Percentiles rank a stretch among this genome's conserved stretches.
Evolutionary conservation across 768 basidiomycete genomes (phyloP).

Genomic region (Macrocybe gigantea): DNA sequence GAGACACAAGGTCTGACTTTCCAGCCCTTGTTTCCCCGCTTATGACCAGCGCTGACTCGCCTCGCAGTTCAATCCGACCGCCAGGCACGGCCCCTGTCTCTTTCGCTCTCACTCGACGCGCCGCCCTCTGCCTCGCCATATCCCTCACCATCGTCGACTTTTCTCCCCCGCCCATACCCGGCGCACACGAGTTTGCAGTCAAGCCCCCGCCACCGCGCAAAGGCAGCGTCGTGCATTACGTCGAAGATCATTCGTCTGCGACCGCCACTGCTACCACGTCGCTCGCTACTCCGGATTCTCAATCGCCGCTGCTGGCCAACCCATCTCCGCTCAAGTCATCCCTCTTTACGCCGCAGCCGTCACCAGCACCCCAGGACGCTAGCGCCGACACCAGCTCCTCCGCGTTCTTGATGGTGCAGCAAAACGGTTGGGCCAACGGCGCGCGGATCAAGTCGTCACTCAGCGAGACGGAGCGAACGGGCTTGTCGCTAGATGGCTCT

Average conservation of each 20-base stretch:
- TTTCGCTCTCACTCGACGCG: slow-evolving; percentile 34
- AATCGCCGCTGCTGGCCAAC: slow-evolving; percentile 21
- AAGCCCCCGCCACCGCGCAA: slow-evolving; percentile 27
- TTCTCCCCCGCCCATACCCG: slow-evolving; percentile 65
- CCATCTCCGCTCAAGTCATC: slow-evolving; percentile 10
- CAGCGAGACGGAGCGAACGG: no score
- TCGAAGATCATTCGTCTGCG: slow-evolving; percentile 15
- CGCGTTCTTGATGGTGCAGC: no score
- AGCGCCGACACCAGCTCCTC: no score
- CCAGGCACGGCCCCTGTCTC: slow-evolving; percentile 8
- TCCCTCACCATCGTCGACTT: slow-evolving; percentile 63
- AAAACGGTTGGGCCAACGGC: no score
- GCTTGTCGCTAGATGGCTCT: no score
- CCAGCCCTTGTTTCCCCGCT: not conserved
- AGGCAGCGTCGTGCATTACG: slow-evolving; percentile 8
- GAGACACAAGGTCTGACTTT: slow-evolving; percentile 8
- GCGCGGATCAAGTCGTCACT: no score
- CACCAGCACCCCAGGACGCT: slow-evolving; percentile 3
- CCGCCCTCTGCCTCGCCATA: slow-evolving; percentile 40
- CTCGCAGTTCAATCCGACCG: no score
- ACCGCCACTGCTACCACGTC: slow-evolving; percentile 10
- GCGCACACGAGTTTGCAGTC: slow-evolving; percentile 63
- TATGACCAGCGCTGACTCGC: not conserved
- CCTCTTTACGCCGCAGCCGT: slow-evolving; percentile 8
- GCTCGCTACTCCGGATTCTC: slow-evolving; percentile 19